Evolutionary conservation across 257 asterid species (phyloP).

Genomic region (Eustoma russellianum): DNA sequence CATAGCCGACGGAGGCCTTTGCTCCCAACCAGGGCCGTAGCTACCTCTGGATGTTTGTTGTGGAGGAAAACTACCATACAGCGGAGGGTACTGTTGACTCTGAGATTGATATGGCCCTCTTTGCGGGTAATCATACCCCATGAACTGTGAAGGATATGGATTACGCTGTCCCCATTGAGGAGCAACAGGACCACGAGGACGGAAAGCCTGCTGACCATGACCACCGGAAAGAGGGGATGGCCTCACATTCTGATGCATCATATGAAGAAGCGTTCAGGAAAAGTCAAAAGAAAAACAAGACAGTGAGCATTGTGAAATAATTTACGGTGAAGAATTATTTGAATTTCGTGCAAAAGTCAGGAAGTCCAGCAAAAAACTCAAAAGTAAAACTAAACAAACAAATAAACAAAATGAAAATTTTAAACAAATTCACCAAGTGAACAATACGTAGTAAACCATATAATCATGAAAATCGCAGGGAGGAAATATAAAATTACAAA

Average conservation of each 20-base stretch:
- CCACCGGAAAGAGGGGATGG: conserved; percentile 72
- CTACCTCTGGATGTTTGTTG: conserved; percentile 66
- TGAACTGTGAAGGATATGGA: conserved; percentile 55
- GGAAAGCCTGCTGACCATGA: conserved; percentile 63
- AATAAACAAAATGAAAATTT: too few relatives aligned
- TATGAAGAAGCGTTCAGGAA: conserved; percentile 5
- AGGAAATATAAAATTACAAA: too few relatives aligned
- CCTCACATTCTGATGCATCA: conserved; percentile 42
- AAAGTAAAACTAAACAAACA: too few relatives aligned
- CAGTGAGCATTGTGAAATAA: too few relatives aligned
- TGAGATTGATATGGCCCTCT: conserved; percentile 72
- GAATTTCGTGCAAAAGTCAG: too few relatives aligned
- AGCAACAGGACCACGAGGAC: conserved; percentile 70
- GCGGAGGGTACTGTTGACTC: conserved; percentile 57
- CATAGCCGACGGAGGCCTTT: conserved; percentile 71
- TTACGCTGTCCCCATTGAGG: conserved; percentile 89
- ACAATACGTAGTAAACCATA: too few relatives aligned
- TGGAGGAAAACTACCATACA: conserved; percentile 68
- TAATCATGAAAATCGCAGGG: too few relatives aligned
- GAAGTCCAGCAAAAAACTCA: too few relatives aligned
- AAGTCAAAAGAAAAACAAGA: background rate
- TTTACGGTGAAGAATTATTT: too few relatives aligned
- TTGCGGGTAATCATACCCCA: conserved; percentile 76
- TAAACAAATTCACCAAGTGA: too few relatives aligned
- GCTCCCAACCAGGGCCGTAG: conserved; percentile 88